A percentile compares a stretch with the other conserved stretches of the same genome.
Evolutionary conservation across 2,329 filamentous ascomycete species (phyloP).

Genomic region (Ophioceras dolichostomum): DNA sequence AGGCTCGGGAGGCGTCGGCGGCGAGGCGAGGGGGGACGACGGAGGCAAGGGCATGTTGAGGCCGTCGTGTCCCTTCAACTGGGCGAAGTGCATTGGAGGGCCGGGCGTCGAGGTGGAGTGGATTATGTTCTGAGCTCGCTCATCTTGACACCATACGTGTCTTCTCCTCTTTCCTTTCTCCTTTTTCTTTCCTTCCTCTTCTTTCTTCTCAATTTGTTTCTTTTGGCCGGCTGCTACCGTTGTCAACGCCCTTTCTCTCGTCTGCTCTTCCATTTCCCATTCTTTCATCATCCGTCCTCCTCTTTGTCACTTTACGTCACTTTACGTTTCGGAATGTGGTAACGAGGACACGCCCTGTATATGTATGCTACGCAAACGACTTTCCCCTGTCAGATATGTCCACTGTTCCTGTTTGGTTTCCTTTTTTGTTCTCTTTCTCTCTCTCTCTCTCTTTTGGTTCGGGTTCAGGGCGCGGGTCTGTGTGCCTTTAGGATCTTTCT

Average conservation of each 20-base stretch:
- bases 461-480: no score
- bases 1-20: slow-evolving; percentile 24
- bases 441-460: no score
- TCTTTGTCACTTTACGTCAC: no score
- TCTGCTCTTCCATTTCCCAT: background rate
- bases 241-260: background rate
- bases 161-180: background rate
- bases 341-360: no score
- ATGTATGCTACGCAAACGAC: no score
- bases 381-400: no score
- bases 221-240: background rate
- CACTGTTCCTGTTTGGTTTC: no score
- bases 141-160: no score
- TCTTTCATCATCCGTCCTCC: background rate
- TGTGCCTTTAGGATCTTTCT: no score
- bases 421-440: no score
- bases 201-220: background rate
- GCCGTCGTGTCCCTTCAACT: slow-evolving; percentile 43
- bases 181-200: background rate
- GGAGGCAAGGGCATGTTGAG: slow-evolving; percentile 14
- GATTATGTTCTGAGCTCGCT: slow-evolving; percentile 59
- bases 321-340: no score
- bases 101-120: slow-evolving; percentile 47
- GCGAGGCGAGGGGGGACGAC: slow-evolving; percentile 19
- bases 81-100: slow-evolving; percentile 44